Base-by-base conservation (phyloP, 208 protist genomes). In the Acanthamoeba royreba region DNA sequence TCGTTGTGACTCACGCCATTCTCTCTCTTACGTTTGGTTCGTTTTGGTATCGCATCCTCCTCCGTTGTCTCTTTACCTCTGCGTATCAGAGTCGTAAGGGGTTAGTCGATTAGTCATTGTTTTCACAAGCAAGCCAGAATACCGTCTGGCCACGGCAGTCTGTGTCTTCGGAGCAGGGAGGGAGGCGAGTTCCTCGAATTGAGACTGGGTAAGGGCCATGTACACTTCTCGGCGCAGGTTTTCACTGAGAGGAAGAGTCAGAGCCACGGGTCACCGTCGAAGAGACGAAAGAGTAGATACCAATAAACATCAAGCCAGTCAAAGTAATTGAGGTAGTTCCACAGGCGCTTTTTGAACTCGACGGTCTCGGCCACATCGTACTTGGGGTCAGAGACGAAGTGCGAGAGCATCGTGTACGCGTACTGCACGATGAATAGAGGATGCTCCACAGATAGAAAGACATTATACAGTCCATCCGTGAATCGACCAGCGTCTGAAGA, bases 241-340 rank as follows among this genome's bases (percentile, higher is more conserved):
- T 5, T 53, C 43, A 35, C 72, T 83, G 72, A n/a, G 66, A 83
- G 22, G 69, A 35, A 22, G 13, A 22, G 69, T 81, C 42, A 47
- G 58, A 69, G 22, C 19, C 9, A 5, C 43, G 35, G 8, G 33
- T 4, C 53, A 3, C 15, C 19, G 8, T n/a, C 9, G 15, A 15
- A 77, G 35, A 77, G n/a, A n/a, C 17, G 4, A 40, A 8, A 42
- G 63, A 8, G 22, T 11, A 5, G 63, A 22, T 83, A 83, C 72
- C 72, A 83, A 45, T 83, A 83, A 8, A 83, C 72, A n/a, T 83
- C 72, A 28, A 83, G 72, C 72, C 72, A 83, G 25, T 83, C 72
- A 15, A 83, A 83, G 72, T 83, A 35, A 45, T 53, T 53, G 42
- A 83, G 72, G 42, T 83, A 83, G 38, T 35, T 47, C 72, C 72